Evolutionary conservation across 441 rosid genomes (phyloP), one percentile per base, ranked within the genome.

Genomic region (Jatropha podagrica): DNA sequence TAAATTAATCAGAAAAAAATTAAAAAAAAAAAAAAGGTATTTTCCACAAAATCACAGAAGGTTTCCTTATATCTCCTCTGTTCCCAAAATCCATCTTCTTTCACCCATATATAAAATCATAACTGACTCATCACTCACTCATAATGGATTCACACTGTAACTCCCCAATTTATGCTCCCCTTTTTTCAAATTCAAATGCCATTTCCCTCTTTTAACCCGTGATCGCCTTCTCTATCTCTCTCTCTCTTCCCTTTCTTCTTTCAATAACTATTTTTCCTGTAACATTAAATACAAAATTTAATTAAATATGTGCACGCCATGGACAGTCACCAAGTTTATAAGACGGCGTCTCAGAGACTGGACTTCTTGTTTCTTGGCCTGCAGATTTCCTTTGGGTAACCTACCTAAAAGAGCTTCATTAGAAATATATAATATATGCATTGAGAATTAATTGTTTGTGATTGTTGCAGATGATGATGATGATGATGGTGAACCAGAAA

Each of bases 281-380:
- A 46, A 52, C 11, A 62, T 9, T 6, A 73, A 55, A 44, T 54
- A 4, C n/a, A 14, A 54, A 54, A 48, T 11, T 14, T 17, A 73
- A 70, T 40, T 48, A 68, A n/a, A 15, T 14, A 88, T 90, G 92
- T 80, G 77, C 76, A 81, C 87, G 11, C 86, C 82, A 42, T 85
- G 85, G 83, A 83, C 88, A 32, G 73, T 81, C 51, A 82, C 83
- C 81, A 86, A 78, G 82, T 76, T 86, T 65, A 86, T 89, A 3
- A 81, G 90, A 76, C 86, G 94, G 91, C 74, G 88, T 72, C 82
- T 88, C 27, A 87, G 79, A 73, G 91, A 86, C 77, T 86, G 85
- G 89, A 88, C 85, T 41, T 83, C 91, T n/a, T 87, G 94, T 80
- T 88, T 90, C 88, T 79, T 84, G 79, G 83, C 89, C 78, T 85